Evolutionary conservation across 495 filamentous ascomycete genomes (phyloP).

Genomic region (Friedmanniomyces endolithicus): DNA sequence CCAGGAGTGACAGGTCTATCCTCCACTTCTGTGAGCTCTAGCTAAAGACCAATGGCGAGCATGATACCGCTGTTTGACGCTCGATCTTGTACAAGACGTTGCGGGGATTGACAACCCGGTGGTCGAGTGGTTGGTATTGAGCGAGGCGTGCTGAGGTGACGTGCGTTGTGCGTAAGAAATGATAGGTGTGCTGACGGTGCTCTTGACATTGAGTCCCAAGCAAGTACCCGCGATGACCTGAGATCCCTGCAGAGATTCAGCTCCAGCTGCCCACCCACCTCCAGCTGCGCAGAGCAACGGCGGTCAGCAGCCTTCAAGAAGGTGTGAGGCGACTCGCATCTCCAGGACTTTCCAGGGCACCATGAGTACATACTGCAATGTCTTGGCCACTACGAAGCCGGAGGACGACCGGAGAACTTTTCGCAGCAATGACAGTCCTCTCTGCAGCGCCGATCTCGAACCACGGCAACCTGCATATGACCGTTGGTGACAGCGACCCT

Average conservation of each 20-base stretch:
- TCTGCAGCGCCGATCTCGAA: neutral
- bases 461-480: neutral
- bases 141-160: no score
- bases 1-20: neutral
- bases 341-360: neutral
- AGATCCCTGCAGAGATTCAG: no score
- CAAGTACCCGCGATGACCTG: neutral
- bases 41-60: no score
- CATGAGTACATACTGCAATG: neutral
- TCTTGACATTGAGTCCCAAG: neutral
- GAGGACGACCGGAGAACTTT: neutral
- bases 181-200: neutral
- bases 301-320: neutral
- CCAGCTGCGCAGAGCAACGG: neutral
- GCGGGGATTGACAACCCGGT: no score
- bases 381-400: neutral
- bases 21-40: neutral
- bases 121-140: neutral
- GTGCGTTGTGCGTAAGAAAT: neutral
- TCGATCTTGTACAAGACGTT: no score
- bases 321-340: neutral
- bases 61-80: no score
- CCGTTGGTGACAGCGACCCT: slow-evolving; percentile 3
- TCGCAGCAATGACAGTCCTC: neutral
- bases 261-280: neutral